Evolutionary conservation across 73 alveolate genomes (phyloP).

Genomic region (Tetrahymena thermophila): DNA sequence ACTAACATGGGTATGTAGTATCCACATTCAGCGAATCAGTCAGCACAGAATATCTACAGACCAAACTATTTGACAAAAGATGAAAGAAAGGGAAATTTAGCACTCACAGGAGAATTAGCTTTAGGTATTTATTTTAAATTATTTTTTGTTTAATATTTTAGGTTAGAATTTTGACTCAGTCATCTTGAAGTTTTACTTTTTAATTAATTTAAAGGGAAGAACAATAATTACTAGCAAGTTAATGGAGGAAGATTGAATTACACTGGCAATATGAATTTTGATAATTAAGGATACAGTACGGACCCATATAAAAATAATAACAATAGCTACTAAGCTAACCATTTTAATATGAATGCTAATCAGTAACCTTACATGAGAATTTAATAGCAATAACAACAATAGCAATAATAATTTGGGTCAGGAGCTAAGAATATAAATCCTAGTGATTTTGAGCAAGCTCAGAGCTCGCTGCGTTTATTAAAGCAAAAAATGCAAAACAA

Average conservation of each 20-base stretch:
- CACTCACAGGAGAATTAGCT: slow-evolving; percentile 38
- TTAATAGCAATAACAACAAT: not conserved
- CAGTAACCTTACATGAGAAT: not conserved
- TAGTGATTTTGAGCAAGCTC: not conserved
- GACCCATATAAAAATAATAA: not conserved
- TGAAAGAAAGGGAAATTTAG: slow-evolving; percentile 31
- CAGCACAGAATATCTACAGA: not conserved
- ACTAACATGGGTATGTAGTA: not conserved
- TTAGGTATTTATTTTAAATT: not conserved
- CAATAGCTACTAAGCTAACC: not conserved
- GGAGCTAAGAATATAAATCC: not conserved
- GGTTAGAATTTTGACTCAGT: not conserved
- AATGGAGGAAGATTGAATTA: not conserved
- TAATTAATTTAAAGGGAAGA: not conserved
- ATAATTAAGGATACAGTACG: not conserved
- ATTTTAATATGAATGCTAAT: not conserved
- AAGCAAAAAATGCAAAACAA: not conserved
- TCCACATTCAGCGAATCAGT: not conserved
- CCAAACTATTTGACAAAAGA: not conserved
- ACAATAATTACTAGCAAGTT: not conserved
- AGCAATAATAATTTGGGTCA: not conserved
- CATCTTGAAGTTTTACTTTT: not conserved
- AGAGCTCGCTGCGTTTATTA: not conserved
- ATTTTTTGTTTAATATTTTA: not conserved
- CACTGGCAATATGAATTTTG: not conserved